These are phyloP conservation scores for Metroxylon sagu DNA, from an alignment of 176 grass and related monocot genomes.

Conservation along the genomic window DNA sequence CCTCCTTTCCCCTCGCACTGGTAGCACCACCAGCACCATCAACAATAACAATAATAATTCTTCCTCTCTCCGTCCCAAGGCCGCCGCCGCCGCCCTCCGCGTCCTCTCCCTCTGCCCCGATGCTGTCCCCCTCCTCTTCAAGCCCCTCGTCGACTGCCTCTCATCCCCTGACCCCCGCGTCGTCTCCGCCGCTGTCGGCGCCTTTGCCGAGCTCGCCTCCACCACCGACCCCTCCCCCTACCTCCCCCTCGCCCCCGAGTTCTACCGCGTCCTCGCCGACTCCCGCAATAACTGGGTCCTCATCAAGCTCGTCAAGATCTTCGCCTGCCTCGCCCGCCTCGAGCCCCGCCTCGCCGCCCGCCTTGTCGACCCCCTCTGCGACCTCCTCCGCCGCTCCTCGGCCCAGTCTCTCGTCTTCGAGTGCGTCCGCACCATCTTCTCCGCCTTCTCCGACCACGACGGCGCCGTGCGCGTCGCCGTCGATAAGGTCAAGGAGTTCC, in stretches of 20 bases:
- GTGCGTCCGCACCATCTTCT: constrained; percentile 60
- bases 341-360: constrained; percentile 59
- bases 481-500: constrained; percentile 66
- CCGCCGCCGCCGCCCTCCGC: constrained; percentile 36
- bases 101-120: constrained; percentile 50
- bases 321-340: constrained; percentile 54
- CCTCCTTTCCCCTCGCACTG: constrained; percentile 25
- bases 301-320: constrained; percentile 93
- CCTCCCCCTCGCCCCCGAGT: constrained; percentile 81
- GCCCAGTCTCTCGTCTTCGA: constrained; percentile 85
- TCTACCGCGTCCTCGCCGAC: constrained; percentile 56
- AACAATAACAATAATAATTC: background rate
- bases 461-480: constrained; percentile 50
- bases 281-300: constrained; percentile 81
- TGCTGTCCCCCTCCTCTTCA: constrained; percentile 63
- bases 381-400: constrained; percentile 46
- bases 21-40: no score
- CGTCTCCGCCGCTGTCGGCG: constrained; percentile 49
- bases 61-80: constrained; percentile 32
- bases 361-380: constrained; percentile 71
- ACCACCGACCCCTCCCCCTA: constrained; percentile 56
- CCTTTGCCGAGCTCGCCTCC: constrained; percentile 75
- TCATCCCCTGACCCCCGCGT: constrained; percentile 48
- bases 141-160: constrained; percentile 83
- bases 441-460: constrained; percentile 39